phyloP scores from a whole-genome alignment of 495 filamentous ascomycete genomes.

The Talaromyces stipitatus region DNA sequence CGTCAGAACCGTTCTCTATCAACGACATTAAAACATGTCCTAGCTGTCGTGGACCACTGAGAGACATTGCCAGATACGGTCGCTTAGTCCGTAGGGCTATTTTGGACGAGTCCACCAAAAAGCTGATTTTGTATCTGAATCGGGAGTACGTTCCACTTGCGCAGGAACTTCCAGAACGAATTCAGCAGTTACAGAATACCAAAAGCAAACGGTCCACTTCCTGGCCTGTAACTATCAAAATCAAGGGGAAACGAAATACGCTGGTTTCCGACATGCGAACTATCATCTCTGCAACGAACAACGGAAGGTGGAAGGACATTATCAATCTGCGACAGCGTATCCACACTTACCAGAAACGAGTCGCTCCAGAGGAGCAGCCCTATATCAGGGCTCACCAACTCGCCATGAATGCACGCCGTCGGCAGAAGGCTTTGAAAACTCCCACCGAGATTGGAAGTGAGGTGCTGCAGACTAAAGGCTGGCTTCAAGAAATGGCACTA shows the following conservation, averaged over 20 bases:
- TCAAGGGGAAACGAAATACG: background rate
- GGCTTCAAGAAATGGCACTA: constrained; percentile 42
- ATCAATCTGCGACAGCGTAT: constrained; percentile 33
- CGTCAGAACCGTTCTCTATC: constrained; percentile 43
- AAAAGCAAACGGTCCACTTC: constrained; percentile 6
- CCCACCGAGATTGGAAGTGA: constrained; percentile 23
- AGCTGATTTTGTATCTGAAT: constrained; percentile 50
- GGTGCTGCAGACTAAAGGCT: constrained; percentile 38
- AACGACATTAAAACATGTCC: constrained; percentile 53
- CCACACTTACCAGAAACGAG: constrained; percentile 31
- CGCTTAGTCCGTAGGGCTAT: constrained; percentile 55
- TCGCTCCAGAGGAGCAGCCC: constrained; percentile 51
- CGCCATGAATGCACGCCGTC: constrained; percentile 40
- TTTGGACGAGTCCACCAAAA: constrained; percentile 62
- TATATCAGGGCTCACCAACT: constrained; percentile 48
- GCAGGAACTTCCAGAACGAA: constrained; percentile 22
- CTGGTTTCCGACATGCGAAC: background rate
- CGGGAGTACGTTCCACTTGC: constrained; percentile 41
- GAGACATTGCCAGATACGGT: constrained; percentile 57
- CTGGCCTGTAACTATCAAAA: background rate
- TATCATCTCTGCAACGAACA: background rate
- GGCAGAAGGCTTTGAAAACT: constrained; percentile 17
- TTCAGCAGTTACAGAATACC: constrained; percentile 19
- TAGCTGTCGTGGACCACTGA: constrained; percentile 53
- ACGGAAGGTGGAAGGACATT: constrained; percentile 29